Base-by-base conservation (phyloP, 257 asterid species). In the Solanum verrucosum region DNA sequence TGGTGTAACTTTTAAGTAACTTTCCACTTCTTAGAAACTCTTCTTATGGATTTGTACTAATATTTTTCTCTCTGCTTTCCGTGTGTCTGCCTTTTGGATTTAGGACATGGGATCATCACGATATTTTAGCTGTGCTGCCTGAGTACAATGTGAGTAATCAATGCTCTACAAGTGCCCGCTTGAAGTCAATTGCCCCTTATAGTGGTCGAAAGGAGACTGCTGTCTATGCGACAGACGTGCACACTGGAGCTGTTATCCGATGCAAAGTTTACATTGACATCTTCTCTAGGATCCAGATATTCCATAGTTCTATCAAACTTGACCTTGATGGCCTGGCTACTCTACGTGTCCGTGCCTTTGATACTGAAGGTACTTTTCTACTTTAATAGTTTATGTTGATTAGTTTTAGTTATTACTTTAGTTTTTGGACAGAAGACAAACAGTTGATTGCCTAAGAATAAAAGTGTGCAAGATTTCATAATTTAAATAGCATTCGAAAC, bases 21-120 rank as follows among this genome's bases (percentile, higher is more conserved):
- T 44, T 79, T 79, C 31, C 38, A 15, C 37, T 79, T 44, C 11
- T 27, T 42, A 27, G 84, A 79, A 79, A 56, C 38, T 42, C 25
- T 44, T 77, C 63, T 42, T 46, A 27, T 46, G 27, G 40, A 46
- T 79, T 44, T 42, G 25, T 79, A 15, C 85, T 79, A 79, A 79
- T 79, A 27, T 7, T 44, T 79, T 44, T 79, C 40, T 9, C 85
- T 44, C 67, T 79, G 18, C 67, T 82, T 78, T 44, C 5, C 11
- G n/a, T 78, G 60, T 42, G 37, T 78, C 63, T 42, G 37, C 14
- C 20, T 87, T 84, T 52, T 46, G 67, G 40, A 35, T 46, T 20
- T 89, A 96, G 99, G 99, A 92, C 98, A 8, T 96, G 99, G 98
- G 99, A 96, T 89, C 99, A 96, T 85, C 98, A 94, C 33, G 99